A percentile compares a stretch with the other conserved stretches of the same genome.
These are phyloP conservation scores for Suillus decipiens DNA, from an alignment of 768 basidiomycete species.

Conservation along the genomic window DNA sequence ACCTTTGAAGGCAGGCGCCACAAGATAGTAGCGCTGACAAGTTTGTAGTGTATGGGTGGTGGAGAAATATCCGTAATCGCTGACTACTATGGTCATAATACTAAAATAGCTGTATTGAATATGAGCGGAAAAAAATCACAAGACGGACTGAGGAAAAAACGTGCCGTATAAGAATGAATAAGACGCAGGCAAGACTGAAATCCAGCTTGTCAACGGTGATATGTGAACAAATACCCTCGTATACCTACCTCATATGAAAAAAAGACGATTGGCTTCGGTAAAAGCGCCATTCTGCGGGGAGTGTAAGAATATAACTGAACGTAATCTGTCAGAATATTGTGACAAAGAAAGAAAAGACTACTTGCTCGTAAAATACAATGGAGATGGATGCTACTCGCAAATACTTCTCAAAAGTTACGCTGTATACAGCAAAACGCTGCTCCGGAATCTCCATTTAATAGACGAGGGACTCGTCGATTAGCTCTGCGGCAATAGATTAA, in stretches of 20 bases:
- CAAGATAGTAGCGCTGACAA: conserved; percentile 52
- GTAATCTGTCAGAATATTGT: neutral
- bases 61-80: conserved; percentile 62
- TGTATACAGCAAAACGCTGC: neutral
- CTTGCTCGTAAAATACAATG: conserved; percentile 41
- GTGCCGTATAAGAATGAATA: conserved; percentile 35
- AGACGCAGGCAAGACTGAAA: conserved; percentile 30
- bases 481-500: neutral
- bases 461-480: neutral
- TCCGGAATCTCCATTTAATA: neutral
- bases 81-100: conserved; percentile 47
- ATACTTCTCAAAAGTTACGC: conserved; percentile 27
- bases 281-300: conserved; percentile 35
- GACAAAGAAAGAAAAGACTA: neutral
- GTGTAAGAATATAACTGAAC: conserved; percentile 32
- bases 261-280: conserved; percentile 31
- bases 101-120: conserved; percentile 36
- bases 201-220: neutral
- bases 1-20: conserved; percentile 68
- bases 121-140: neutral
- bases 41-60: conserved; percentile 44
- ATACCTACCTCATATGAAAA: conserved; percentile 29
- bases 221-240: neutral
- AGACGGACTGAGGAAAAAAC: neutral
- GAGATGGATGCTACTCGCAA: conserved; percentile 38